Conservation (phyloP, 2,329 filamentous ascomycete species). For the Onygena corvina region DNA sequence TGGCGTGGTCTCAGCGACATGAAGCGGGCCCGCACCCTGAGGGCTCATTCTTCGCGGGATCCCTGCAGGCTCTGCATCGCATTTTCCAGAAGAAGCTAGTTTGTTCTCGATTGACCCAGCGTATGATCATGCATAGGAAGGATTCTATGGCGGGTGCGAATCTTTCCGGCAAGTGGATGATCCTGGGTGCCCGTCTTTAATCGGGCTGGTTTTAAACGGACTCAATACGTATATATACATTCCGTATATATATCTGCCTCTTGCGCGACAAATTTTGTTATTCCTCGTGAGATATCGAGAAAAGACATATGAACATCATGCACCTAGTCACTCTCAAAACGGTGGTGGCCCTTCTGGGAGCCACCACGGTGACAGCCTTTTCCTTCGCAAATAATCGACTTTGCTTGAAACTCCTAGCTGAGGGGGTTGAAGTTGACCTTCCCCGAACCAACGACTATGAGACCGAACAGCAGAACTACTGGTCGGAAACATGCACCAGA, state of each 20-base stretch:
- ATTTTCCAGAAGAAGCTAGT: not conserved
- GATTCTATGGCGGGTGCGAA: not conserved
- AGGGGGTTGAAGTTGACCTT: conserved; percentile 5
- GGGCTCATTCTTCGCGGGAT: not conserved
- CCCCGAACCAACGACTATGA: conserved; percentile 5
- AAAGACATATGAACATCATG: not conserved
- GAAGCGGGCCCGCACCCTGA: not conserved
- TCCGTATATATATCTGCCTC: not conserved
- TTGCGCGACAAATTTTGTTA: no score
- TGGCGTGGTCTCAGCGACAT: not conserved
- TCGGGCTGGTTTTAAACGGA: no score
- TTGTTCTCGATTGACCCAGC: not conserved
- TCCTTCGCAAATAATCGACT: not conserved
- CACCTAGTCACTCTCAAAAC: not conserved
- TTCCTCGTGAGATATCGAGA: not conserved
- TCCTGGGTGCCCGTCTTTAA: no score
- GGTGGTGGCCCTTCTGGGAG: not conserved
- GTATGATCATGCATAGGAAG: not conserved
- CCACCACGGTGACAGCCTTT: not conserved
- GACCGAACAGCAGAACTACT: conserved; percentile 9
- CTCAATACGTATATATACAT: no score
- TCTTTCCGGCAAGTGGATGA: no score
- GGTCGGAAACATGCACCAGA: conserved; percentile 3
- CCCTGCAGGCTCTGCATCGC: not conserved
- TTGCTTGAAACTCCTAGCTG: conserved; percentile 1